phyloP scores from a whole-genome alignment of 495 filamentous ascomycete genomes.

The Neurospora sublineolata region DNA sequence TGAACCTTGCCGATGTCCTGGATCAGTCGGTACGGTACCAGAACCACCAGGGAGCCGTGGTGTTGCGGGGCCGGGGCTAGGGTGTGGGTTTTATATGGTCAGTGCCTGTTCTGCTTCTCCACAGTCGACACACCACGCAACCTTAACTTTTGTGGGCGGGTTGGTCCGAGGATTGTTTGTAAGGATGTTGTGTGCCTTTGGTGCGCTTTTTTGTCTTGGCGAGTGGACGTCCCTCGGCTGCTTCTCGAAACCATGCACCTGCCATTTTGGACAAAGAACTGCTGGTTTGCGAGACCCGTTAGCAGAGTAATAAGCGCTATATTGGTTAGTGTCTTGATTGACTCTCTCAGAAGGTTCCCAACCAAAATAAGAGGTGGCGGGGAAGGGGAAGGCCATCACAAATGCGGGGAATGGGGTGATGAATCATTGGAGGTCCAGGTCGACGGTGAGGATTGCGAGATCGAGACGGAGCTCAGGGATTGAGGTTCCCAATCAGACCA shows the following conservation, averaged over 20 bases:
- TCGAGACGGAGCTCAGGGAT: background rate
- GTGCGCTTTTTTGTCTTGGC: background rate
- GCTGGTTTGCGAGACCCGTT: background rate
- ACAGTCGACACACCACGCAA: background rate
- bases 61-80: background rate
- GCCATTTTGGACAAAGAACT: background rate
- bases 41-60: background rate
- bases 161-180: background rate
- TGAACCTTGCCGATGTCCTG: background rate
- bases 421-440: background rate
- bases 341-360: background rate
- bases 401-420: background rate
- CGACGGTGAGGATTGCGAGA: background rate
- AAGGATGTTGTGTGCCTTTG: background rate
- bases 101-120: background rate
- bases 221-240: background rate
- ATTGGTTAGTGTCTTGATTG: background rate
- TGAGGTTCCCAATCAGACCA: background rate
- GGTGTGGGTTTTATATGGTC: background rate
- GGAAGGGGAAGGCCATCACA: background rate
- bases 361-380: background rate
- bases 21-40: background rate
- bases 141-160: background rate
- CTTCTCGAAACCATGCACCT: background rate
- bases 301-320: background rate